A percentile compares a stretch with the other conserved stretches of the same genome.
phyloP scores from a whole-genome alignment of 305 asterid species.

The Fraxinus paxiana region DNA sequence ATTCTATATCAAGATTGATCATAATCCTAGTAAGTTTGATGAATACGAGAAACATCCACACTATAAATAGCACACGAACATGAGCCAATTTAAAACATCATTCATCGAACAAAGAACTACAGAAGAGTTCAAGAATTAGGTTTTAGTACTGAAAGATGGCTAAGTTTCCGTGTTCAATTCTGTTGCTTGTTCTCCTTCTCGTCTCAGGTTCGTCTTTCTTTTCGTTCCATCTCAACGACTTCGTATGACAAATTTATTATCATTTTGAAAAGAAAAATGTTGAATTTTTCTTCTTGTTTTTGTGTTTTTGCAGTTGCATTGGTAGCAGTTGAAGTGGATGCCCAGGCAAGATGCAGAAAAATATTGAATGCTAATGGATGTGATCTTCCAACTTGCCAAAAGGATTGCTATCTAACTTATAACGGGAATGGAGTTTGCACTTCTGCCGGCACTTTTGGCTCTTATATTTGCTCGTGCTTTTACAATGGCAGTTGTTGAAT shows the following conservation, averaged over 20 bases:
- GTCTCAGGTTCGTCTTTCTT: background rate
- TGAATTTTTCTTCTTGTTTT: too few species aligned
- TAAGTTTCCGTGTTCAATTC: background rate
- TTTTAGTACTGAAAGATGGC: background rate
- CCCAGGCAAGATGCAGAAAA: background rate
- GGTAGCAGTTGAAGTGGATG: background rate
- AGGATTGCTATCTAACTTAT: background rate
- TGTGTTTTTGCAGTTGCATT: too few species aligned
- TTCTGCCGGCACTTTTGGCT: background rate
- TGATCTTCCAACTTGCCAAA: background rate
- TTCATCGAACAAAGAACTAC: background rate
- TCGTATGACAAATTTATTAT: background rate
- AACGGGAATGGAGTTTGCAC: slow-evolving; percentile 15
- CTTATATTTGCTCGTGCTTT: slow-evolving; percentile 10
- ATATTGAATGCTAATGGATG: background rate
- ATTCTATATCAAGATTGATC: too few species aligned
- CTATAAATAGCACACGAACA: background rate
- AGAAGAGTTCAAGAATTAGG: background rate
- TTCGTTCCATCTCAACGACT: background rate
- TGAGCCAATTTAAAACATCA: background rate
- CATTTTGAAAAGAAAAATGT: background rate
- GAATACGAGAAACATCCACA: background rate
- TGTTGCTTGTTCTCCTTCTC: background rate
- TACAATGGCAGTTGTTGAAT: background rate
- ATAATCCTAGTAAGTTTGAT: background rate